phyloP scores from a whole-genome alignment of 2,329 filamentous ascomycete genomes.

The Malbranchea zuffiana region DNA sequence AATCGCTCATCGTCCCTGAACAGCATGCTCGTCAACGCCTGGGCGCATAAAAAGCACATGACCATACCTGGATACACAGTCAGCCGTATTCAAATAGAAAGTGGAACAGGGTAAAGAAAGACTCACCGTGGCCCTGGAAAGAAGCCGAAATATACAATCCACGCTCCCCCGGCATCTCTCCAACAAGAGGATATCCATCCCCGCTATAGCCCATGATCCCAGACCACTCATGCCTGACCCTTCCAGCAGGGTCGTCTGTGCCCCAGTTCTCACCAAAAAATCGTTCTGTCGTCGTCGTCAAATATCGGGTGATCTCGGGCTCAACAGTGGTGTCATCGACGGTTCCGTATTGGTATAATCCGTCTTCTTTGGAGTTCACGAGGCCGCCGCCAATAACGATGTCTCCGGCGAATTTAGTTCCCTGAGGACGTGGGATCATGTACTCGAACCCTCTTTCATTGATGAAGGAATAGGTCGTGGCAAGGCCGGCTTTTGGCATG shows the following conservation, averaged over 20 bases:
- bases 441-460: conserved; percentile 29
- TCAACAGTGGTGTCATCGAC: conserved; percentile 15
- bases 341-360: conserved; percentile 18
- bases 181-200: conserved; percentile 45
- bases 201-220: conserved; percentile 49
- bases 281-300: conserved; percentile 18
- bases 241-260: conserved; percentile 29
- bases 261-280: conserved; percentile 38
- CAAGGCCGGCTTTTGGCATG: conserved; percentile 10
- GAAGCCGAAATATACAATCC: conserved; percentile 16
- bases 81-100: neutral
- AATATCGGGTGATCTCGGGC: conserved; percentile 18
- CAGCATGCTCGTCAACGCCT: conserved; percentile 13
- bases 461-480: conserved; percentile 16
- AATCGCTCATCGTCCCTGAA: conserved; percentile 12
- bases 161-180: conserved; percentile 29
- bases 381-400: conserved; percentile 20
- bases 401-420: conserved; percentile 11
- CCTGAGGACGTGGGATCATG: conserved; percentile 23
- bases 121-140: conserved; percentile 15
- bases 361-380: conserved; percentile 13
- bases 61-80: conserved; percentile 12
- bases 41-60: conserved; percentile 12
- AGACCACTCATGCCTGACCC: conserved; percentile 41
- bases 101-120: neutral